Evolutionary conservation across 1,139 yeast species (phyloP).

Genomic region (Fermentozyma sake): DNA sequence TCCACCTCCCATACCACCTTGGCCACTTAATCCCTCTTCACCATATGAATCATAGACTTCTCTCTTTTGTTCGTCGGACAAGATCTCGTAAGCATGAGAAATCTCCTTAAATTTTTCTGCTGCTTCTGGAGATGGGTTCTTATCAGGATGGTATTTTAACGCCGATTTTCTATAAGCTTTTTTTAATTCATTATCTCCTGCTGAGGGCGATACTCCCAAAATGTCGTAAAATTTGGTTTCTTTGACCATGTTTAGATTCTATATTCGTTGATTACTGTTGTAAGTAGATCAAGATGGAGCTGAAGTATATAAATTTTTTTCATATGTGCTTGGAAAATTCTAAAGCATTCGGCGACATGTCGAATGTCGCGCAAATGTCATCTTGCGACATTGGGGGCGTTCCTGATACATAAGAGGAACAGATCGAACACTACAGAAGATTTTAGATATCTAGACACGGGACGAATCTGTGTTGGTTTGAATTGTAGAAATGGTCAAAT

Average conservation of each 20-base stretch:
- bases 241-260: slow-evolving; percentile 82
- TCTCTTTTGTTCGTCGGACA: slow-evolving; percentile 85
- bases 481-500: too few species aligned
- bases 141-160: slow-evolving; percentile 92
- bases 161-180: slow-evolving; percentile 95
- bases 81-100: slow-evolving; percentile 84
- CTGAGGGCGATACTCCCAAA: slow-evolving; percentile 76
- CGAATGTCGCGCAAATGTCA: too few species aligned
- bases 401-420: too few species aligned
- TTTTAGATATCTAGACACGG: too few species aligned
- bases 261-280: too few species aligned
- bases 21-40: slow-evolving; percentile 82
- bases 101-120: slow-evolving; percentile 95
- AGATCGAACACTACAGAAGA: too few species aligned
- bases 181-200: slow-evolving; percentile 80
- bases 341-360: too few species aligned
- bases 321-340: too few species aligned
- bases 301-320: too few species aligned
- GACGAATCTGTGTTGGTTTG: too few species aligned
- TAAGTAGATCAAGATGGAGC: too few species aligned
- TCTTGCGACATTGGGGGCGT: too few species aligned
- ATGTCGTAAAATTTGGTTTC: slow-evolving; percentile 86
- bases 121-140: slow-evolving; percentile 75
- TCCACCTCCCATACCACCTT: slow-evolving; percentile 75
- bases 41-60: slow-evolving; percentile 87